These are phyloP conservation scores for Populus tremula DNA, from an alignment of 345 rosid genomes.

Conservation along the genomic window DNA sequence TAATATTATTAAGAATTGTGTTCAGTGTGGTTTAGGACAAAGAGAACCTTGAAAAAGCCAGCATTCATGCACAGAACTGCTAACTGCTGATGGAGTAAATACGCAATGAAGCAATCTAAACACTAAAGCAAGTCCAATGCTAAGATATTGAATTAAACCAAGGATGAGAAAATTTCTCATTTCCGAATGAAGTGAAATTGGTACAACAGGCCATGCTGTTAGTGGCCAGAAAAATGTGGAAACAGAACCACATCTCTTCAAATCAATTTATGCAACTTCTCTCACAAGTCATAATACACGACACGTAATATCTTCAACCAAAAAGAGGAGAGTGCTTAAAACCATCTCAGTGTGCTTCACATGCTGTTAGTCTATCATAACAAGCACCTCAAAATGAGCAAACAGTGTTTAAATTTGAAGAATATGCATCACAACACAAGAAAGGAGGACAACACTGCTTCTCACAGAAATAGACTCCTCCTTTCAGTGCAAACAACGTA, in stretches of 20 bases:
- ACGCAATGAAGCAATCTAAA: neutral
- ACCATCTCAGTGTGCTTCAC: neutral
- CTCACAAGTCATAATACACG: neutral
- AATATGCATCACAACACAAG: neutral
- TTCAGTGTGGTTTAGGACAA: neutral
- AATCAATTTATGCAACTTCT: neutral
- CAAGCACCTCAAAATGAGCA: neutral
- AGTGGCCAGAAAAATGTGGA: neutral
- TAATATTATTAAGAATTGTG: neutral
- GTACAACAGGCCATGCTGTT: neutral
- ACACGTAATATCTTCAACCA: neutral
- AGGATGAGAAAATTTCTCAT: neutral
- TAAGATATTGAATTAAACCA: neutral
- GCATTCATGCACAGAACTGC: neutral
- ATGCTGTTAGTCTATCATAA: neutral
- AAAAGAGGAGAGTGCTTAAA: neutral
- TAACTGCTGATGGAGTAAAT: neutral
- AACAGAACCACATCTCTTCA: neutral
- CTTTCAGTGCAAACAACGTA: neutral
- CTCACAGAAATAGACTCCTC: neutral
- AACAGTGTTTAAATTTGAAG: neutral
- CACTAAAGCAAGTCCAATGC: too few relatives aligned
- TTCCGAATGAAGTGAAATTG: neutral
- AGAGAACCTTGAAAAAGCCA: neutral
- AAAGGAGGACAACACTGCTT: neutral